A percentile compares a stretch with the other conserved stretches of the same genome.
These are phyloP conservation scores for Neofusicoccum sp. DNA, from an alignment of 2,329 filamentous ascomycete genomes.

Conservation along the genomic window DNA sequence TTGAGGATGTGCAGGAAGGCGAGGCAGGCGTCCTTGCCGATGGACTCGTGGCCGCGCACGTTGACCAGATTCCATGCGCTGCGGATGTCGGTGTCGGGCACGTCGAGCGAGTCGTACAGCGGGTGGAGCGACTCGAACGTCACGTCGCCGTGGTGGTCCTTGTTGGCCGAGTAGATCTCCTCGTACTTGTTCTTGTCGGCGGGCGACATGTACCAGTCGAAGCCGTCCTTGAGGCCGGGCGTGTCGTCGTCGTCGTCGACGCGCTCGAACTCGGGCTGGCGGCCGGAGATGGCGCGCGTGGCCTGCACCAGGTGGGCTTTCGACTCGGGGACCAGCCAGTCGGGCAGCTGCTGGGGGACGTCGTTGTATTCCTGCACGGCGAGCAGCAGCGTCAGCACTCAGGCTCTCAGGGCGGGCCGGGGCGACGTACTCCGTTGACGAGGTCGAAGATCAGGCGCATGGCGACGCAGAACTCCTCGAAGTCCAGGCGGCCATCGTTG, in stretches of 20 bases:
- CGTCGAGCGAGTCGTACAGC: conserved; percentile 78
- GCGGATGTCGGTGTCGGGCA: conserved; percentile 74
- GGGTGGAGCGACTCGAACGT: conserved; percentile 74
- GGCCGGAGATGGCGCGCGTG: conserved; percentile 61
- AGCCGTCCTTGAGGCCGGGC: conserved; percentile 86
- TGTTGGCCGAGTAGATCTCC: conserved; percentile 91
- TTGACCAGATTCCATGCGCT: conserved; percentile 98
- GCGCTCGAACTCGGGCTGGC: conserved; percentile 78
- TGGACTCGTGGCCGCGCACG: conserved; percentile 74
- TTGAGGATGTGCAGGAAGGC: conserved; percentile 97
- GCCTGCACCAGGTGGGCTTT: conserved; percentile 45
- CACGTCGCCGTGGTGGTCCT: conserved; percentile 77
- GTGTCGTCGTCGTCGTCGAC: conserved; percentile 76
- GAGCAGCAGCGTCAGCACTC: background rate
- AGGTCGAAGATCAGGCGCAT: conserved; percentile 98
- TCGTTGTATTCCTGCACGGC: conserved; percentile 67
- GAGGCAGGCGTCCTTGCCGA: conserved; percentile 92
- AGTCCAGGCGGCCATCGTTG: conserved; percentile 94
- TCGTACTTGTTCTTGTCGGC: conserved; percentile 91
- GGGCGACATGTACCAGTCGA: conserved; percentile 99
- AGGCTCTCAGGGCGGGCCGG: background rate
- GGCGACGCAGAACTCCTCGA: conserved; percentile 98
- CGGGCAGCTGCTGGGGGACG: conserved; percentile 80
- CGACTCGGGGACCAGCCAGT: conserved; percentile 95
- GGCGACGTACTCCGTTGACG: conserved; percentile 77